phyloP scores from a whole-genome alignment of 768 basidiomycete species.

The Mycena belliarum region DNA sequence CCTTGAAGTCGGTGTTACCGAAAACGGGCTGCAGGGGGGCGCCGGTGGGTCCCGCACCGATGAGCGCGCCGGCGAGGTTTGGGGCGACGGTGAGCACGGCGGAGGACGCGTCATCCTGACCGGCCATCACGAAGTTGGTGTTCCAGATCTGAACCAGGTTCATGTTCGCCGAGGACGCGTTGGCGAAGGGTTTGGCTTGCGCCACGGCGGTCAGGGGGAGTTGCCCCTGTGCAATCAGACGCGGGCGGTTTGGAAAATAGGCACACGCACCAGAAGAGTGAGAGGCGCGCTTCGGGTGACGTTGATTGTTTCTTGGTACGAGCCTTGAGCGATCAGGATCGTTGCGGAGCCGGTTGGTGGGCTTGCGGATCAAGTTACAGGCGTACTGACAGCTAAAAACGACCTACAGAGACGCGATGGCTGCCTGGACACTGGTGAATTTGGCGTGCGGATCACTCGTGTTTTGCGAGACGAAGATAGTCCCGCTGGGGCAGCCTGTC shows the following conservation, averaged over 20 bases:
- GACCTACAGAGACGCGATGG: slow-evolving; percentile 56
- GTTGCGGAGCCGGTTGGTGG: slow-evolving; percentile 38
- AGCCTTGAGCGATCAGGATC: slow-evolving; percentile 59
- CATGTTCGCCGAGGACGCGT: slow-evolving; percentile 45
- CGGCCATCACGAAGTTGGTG: slow-evolving; percentile 41
- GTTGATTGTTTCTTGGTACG: slow-evolving; percentile 62
- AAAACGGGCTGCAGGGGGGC: slow-evolving; percentile 52
- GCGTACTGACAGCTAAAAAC: background rate
- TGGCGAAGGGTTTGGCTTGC: slow-evolving; percentile 40
- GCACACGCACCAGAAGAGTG: slow-evolving; percentile 62
- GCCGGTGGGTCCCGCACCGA: slow-evolving; percentile 60
- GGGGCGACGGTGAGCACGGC: slow-evolving; percentile 61
- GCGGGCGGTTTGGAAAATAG: slow-evolving; percentile 7
- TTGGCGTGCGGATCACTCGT: slow-evolving; percentile 43
- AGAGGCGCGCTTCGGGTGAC: slow-evolving; percentile 55
- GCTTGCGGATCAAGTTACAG: slow-evolving; percentile 29
- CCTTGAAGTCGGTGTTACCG: slow-evolving; percentile 60
- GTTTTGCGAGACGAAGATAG: slow-evolving; percentile 56
- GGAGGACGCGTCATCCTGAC: slow-evolving; percentile 57
- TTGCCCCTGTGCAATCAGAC: slow-evolving; percentile 45
- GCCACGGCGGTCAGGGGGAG: slow-evolving; percentile 36
- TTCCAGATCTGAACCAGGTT: slow-evolving; percentile 61
- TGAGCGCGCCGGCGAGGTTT: slow-evolving; percentile 54
- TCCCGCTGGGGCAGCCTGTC: slow-evolving; percentile 55
- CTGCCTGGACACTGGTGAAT: slow-evolving; percentile 55